Base-by-base conservation (phyloP, 768 basidiomycete genomes). In the Mycena venus region DNA sequence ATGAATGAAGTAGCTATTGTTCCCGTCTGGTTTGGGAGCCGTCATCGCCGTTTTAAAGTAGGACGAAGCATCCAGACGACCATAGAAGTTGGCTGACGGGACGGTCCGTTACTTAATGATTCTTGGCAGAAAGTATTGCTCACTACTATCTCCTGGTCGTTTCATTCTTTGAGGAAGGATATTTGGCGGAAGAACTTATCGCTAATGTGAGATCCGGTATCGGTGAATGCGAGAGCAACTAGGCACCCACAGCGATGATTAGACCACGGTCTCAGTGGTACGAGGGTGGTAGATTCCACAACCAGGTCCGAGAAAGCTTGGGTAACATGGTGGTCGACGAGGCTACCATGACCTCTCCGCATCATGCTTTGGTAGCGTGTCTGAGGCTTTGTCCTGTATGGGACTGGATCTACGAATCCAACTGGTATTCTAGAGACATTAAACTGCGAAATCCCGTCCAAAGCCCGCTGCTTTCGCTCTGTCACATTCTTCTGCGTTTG, bases 381-480 rank as follows among this genome's bases (percentile, higher is more conserved):
- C 89, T 86, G 76, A 85, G 91, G 19, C 74, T 80, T 23, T 84
- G 86, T 85, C 87, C 29, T 10, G 29, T 49, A 77, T 25, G 78
- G 49, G 67, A 73, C 32, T 21, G 68, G 51, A 12, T 65, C 55
- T 19, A n/a, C 6, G n/a, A 64, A 74, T 19, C 68, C 73, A 6
- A 65, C 73, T 3, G 73, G 73, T 21, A 1, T 4, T 23, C 38
- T 64, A 25, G 19, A 32, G 44, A 70, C 73, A 36, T 4, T 61
- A 21, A 51, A 49, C 15, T 74, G 73, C n/a, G 15, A 1, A 32
- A 74, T 70, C 1, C 73, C 73, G 0, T 32, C n/a, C 1, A n/a
- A n/a, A n/a, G n/a, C n/a, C n/a, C n/a, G n/a, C n/a, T n/a, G n/a
- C 27, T 21, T 21, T n/a, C 19, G n/a, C 73, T 68, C 10, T 8